Evolutionary conservation across 2,329 filamentous ascomycete genomes (phyloP).

Genomic region (Phaeoacremonium minimum): DNA sequence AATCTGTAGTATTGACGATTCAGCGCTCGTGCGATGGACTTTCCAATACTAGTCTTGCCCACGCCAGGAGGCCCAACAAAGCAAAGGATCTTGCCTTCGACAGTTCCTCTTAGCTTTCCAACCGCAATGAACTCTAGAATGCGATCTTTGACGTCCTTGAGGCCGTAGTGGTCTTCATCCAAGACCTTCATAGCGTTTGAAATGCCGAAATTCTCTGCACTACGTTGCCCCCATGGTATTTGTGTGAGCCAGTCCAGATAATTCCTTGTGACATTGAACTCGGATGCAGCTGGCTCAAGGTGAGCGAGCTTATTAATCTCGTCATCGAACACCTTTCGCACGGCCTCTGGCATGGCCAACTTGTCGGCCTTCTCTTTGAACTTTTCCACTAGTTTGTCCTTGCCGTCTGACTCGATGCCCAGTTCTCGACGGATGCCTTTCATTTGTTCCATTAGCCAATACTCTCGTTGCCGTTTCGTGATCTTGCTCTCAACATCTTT

Average conservation of each 20-base stretch:
- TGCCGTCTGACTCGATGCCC: slow-evolving; percentile 94
- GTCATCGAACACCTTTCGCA: slow-evolving; percentile 97
- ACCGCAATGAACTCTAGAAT: slow-evolving; percentile 98
- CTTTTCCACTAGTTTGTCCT: slow-evolving; percentile 95
- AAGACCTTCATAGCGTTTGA: slow-evolving; percentile 84
- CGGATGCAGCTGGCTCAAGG: slow-evolving; percentile 89
- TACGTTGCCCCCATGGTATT: slow-evolving; percentile 94
- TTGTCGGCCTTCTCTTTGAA: slow-evolving; percentile 95
- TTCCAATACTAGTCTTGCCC: slow-evolving; percentile 97
- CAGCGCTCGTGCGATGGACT: slow-evolving; percentile 90
- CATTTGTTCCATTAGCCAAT: slow-evolving; percentile 99
- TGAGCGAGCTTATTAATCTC: slow-evolving; percentile 96
- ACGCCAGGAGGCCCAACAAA: slow-evolving; percentile 97
- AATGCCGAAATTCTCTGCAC: slow-evolving; percentile 94
- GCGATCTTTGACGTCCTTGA: slow-evolving; percentile 97
- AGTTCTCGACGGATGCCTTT: slow-evolving; percentile 95
- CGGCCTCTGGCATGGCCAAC: slow-evolving; percentile 92
- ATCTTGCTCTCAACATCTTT: slow-evolving; percentile 98
- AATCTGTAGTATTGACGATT: slow-evolving; percentile 98
- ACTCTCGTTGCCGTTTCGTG: slow-evolving; percentile 93
- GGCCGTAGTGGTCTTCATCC: slow-evolving; percentile 92
- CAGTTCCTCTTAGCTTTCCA: slow-evolving; percentile 91
- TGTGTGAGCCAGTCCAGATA: slow-evolving; percentile 99
- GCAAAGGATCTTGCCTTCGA: slow-evolving; percentile 97
- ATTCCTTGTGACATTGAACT: slow-evolving; percentile 98